Base-by-base conservation (phyloP, 2,329 filamentous ascomycete genomes). In the Fusarium brachygibbosum region DNA sequence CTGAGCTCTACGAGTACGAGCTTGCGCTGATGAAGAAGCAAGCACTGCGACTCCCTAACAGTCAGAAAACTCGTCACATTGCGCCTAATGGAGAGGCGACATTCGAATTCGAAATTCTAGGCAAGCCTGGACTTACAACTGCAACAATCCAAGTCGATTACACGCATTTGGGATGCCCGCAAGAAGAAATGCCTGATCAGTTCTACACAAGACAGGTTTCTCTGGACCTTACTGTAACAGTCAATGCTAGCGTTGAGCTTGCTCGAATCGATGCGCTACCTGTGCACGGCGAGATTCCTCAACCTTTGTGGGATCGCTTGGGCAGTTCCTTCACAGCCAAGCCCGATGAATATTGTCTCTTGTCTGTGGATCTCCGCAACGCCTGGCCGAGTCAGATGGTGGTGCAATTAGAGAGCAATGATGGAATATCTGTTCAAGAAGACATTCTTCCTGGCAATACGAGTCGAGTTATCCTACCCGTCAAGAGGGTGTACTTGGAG, bases 171-270 rank as follows among this genome's bases (percentile, higher is more conserved):
- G 93, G 93, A 2, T 86, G 89, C 32, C 83, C 89, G 7, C 84
- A 85, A n/a, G 86, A 87, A 14, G 88, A 94, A 58, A 82, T 94
- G 3, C 85, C 86, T 25, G 89, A 91, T 35, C 86, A 88, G 34
- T 97, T 97, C 75, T 93, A 94, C 75, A 97, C 94, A 1, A 87
- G 94, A 38, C 93, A 96, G 76, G 86, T 97, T 17, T 90, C 90
- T 19, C 84, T 97, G 29, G 92, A 93, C 16, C 82, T 98, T 59
- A 93, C 91, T 0, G 88, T 98, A 17, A 98, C 95, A 7, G 95
- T 98, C 48, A 98, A 98, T 76, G 92, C 94, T 5, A 96, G 93
- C 74, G 85, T 98, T 28, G 93, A 98, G 75, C 83, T 98, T 12
- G 86, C 90, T 34, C 87, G 93, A 37, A 89, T 94, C 69, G 94